Evolutionary conservation across 768 basidiomycete species (phyloP).

Genomic region (Phylloporus sp.): DNA sequence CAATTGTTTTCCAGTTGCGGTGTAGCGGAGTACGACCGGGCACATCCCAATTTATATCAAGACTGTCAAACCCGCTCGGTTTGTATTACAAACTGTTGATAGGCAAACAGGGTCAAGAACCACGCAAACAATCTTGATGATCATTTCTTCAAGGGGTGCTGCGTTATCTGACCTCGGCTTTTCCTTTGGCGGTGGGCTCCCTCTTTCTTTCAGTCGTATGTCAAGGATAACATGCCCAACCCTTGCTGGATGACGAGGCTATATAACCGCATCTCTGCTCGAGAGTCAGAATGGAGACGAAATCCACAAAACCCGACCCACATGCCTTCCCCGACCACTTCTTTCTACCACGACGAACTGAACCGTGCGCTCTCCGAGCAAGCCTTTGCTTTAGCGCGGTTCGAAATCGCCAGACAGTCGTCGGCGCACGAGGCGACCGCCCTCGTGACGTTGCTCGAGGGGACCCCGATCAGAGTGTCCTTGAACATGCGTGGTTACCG

Average conservation of each 20-base stretch:
- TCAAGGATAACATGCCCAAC: slow-evolving; percentile 21
- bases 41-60: slow-evolving; percentile 7
- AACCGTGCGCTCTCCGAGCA: slow-evolving; percentile 53
- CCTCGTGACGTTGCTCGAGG: slow-evolving; percentile 53
- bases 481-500: slow-evolving; percentile 54
- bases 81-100: slow-evolving; percentile 18
- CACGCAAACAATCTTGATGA: slow-evolving; percentile 15
- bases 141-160: slow-evolving; percentile 18
- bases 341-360: slow-evolving; percentile 45
- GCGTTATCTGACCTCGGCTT: slow-evolving; percentile 12
- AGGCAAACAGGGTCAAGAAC: slow-evolving; percentile 27
- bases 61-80: slow-evolving; percentile 7
- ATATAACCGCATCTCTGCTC: slow-evolving; percentile 24
- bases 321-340: slow-evolving; percentile 18
- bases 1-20: slow-evolving; percentile 2
- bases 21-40: slow-evolving; percentile 4
- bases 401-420: slow-evolving; percentile 33
- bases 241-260: slow-evolving; percentile 25
- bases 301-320: slow-evolving; percentile 1
- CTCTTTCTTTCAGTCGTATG: neutral
- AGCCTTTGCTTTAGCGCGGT: slow-evolving; percentile 49
- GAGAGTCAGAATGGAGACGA: slow-evolving; percentile 17
- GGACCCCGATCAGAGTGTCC: slow-evolving; percentile 39
- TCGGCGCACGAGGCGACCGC: slow-evolving; percentile 48
- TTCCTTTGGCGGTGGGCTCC: slow-evolving; percentile 13